A percentile compares a stretch with the other conserved stretches of the same genome.
phyloP scores from a whole-genome alignment of 2,329 filamentous ascomycete species.

The Paraphaeosphaeria sporulosa region DNA sequence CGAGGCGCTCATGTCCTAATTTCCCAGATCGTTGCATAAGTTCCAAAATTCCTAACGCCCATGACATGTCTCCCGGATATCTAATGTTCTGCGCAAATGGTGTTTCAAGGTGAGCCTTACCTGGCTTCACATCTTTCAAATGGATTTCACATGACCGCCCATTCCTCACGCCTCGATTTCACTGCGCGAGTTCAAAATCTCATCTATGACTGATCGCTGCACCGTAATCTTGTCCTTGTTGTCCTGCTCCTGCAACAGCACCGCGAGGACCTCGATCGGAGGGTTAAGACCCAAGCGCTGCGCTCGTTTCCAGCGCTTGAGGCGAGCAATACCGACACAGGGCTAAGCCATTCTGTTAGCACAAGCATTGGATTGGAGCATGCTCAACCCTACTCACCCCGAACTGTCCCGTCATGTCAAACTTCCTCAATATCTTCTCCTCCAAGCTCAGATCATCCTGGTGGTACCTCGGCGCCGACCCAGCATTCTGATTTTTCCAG shows the following conservation, averaged over 20 bases:
- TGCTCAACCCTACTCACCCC: constrained; percentile 68
- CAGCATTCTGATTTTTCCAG: constrained; percentile 76
- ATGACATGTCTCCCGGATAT: background rate
- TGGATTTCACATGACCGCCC: background rate
- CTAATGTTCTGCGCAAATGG: background rate
- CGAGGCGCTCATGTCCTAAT: background rate
- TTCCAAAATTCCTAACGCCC: constrained; percentile 3
- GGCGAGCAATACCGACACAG: constrained; percentile 81
- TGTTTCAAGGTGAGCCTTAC: background rate
- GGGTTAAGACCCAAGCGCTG: constrained; percentile 83
- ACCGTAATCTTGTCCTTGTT: constrained; percentile 58
- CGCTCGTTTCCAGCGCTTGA: constrained; percentile 88
- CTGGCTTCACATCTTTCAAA: background rate
- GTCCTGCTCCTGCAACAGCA: constrained; percentile 76
- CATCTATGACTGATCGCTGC: constrained; percentile 78
- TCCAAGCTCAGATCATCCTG: constrained; percentile 74
- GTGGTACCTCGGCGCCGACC: constrained; percentile 76
- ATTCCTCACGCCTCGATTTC: constrained; percentile 41
- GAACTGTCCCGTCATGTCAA: constrained; percentile 89
- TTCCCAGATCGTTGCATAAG: background rate
- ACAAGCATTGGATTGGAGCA: background rate
- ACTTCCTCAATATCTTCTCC: constrained; percentile 90
- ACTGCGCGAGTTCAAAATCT: constrained; percentile 61
- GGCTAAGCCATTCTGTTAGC: constrained; percentile 66
- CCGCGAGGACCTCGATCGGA: constrained; percentile 87